phyloP scores from a whole-genome alignment of 2,329 filamentous ascomycete species.

The Daldinia eschscholtzii region DNA sequence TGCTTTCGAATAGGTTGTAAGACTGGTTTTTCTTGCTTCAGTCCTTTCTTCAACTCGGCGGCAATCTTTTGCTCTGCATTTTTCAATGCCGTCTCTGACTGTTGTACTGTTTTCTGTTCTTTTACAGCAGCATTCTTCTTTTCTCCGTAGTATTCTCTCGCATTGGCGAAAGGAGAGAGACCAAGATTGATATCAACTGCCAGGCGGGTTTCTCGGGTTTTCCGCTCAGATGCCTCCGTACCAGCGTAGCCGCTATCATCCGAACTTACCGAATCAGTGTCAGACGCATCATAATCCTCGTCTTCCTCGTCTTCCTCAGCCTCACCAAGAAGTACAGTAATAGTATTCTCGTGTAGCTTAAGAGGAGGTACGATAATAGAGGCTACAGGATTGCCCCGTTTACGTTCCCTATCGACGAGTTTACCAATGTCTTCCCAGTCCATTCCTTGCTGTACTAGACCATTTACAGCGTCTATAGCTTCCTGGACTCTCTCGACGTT shows the following conservation, averaged over 20 bases:
- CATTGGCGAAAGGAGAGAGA: conserved; percentile 88
- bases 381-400: conserved; percentile 84
- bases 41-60: conserved; percentile 84
- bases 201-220: conserved; percentile 67
- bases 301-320: conserved; percentile 73
- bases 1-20: conserved; percentile 84
- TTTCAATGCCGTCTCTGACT: conserved; percentile 85
- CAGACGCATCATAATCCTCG: conserved; percentile 69
- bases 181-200: conserved; percentile 87
- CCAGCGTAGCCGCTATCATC: conserved; percentile 70
- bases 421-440: conserved; percentile 95
- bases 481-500: conserved; percentile 94
- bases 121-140: conserved; percentile 87
- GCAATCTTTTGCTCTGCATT: conserved; percentile 90
- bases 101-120: conserved; percentile 85
- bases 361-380: conserved; percentile 87
- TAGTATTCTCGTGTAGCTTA: conserved; percentile 88
- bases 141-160: conserved; percentile 91
- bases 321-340: conserved; percentile 84
- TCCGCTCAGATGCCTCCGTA: conserved; percentile 55
- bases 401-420: conserved; percentile 89
- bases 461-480: conserved; percentile 91
- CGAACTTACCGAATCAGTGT: conserved; percentile 71
- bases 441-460: conserved; percentile 93
- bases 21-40: conserved; percentile 93